Evolutionary conservation across 1,284 basidiomycete genomes (phyloP).

Genomic region (Wallemia mellicola): DNA sequence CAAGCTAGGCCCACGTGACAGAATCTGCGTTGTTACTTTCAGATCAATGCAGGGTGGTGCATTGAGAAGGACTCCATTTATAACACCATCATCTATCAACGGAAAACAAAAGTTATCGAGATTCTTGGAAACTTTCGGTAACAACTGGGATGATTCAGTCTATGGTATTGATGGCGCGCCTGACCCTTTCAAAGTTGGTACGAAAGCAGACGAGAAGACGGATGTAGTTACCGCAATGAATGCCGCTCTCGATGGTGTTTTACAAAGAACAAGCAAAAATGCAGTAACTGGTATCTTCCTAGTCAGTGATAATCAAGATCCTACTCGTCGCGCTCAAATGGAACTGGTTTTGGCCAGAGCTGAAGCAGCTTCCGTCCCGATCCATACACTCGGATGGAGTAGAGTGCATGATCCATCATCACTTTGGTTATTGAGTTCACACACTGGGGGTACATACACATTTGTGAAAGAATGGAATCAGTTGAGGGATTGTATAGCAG

Average conservation of each 20-base stretch:
- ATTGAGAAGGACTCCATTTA: conserved; percentile 63
- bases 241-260: conserved; percentile 63
- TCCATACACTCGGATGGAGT: conserved; percentile 88
- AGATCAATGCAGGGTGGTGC: conserved; percentile 36
- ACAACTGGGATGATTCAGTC: conserved; percentile 14
- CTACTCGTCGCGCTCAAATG: conserved; percentile 86
- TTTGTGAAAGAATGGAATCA: conserved; percentile 24
- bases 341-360: conserved; percentile 81
- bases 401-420: conserved; percentile 86
- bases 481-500: conserved; percentile 57
- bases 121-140: conserved; percentile 39
- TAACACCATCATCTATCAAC: conserved; percentile 34
- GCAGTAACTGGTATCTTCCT: conserved; percentile 67
- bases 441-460: not conserved
- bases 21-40: conserved; percentile 60
- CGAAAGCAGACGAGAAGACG: conserved; percentile 55
- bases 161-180: conserved; percentile 13
- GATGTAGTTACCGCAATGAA: conserved; percentile 92
- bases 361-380: conserved; percentile 79
- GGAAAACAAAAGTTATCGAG: conserved; percentile 37
- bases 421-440: conserved; percentile 70
- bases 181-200: conserved; percentile 47
- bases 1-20: conserved; percentile 38
- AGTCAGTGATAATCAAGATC: conserved; percentile 67
- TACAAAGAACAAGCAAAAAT: conserved; percentile 75